phyloP scores from a whole-genome alignment of 129 eudicot genomes.

The Lactuca sativa region DNA sequence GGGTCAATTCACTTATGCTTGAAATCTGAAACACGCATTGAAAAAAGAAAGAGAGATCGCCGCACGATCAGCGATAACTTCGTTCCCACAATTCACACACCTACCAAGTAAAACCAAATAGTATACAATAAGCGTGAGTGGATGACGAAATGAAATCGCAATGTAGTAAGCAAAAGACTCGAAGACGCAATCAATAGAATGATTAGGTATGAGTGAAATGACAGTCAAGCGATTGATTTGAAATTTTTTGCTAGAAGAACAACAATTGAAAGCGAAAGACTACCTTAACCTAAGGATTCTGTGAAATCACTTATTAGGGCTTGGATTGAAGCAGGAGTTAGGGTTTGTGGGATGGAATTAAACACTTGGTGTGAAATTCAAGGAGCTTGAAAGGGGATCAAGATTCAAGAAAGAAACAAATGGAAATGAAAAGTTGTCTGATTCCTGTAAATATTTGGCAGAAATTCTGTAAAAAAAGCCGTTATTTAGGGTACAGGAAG shows the following conservation, averaged over 20 bases:
- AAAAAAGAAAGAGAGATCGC: constrained; percentile 16
- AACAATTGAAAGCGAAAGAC: constrained; percentile 24
- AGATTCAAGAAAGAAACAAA: constrained; percentile 35
- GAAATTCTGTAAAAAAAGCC: constrained; percentile 30
- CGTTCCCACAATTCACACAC: constrained; percentile 8
- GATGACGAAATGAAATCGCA: constrained; percentile 14
- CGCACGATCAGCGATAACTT: constrained; percentile 4
- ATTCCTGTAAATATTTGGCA: constrained; percentile 25
- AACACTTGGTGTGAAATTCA: constrained; percentile 11
- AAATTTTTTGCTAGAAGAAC: neutral
- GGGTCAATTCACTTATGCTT: constrained; percentile 24
- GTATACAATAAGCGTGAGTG: neutral
- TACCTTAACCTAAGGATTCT: constrained; percentile 14
- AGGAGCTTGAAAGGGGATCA: constrained; percentile 31
- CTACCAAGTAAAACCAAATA: constrained; percentile 20
- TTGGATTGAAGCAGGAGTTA: constrained; percentile 9
- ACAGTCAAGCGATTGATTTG: constrained; percentile 17
- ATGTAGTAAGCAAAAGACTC: constrained; percentile 10
- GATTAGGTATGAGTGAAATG: constrained; percentile 13
- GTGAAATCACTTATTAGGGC: constrained; percentile 17
- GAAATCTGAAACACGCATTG: constrained; percentile 35
- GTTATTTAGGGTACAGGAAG: constrained; percentile 27
- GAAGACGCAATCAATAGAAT: neutral
- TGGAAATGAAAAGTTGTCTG: constrained; percentile 25
- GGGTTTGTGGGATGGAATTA: constrained; percentile 29